These are phyloP conservation scores for Amanita fuliginea DNA, from an alignment of 768 basidiomycete genomes.

Conservation along the genomic window DNA sequence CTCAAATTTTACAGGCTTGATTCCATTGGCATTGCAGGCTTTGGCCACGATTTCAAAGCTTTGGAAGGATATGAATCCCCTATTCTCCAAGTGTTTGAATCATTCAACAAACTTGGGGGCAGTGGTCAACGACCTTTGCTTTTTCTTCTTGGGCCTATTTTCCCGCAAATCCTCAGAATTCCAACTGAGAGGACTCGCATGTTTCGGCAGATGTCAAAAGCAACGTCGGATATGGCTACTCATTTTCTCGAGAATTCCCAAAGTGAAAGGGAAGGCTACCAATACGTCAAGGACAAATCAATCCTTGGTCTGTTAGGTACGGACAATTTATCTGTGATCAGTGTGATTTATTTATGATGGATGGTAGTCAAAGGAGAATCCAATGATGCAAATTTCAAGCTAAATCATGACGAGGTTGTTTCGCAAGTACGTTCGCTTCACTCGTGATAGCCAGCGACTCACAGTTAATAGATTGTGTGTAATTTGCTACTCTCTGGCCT, in stretches of 20 bases:
- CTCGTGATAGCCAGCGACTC: background rate
- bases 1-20: constrained; percentile 30
- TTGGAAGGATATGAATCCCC: constrained; percentile 25
- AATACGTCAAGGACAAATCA: constrained; percentile 22
- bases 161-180: constrained; percentile 24
- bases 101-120: constrained; percentile 14
- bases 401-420: constrained; percentile 16
- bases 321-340: background rate
- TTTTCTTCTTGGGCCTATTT: constrained; percentile 23
- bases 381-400: constrained; percentile 17
- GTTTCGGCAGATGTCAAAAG: constrained; percentile 18
- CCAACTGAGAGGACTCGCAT: constrained; percentile 25
- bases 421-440: background rate
- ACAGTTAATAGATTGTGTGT: constrained; percentile 6
- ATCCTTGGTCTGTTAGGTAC: constrained; percentile 26
- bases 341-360: background rate
- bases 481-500: background rate
- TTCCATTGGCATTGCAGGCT: constrained; percentile 46
- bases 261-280: constrained; percentile 17
- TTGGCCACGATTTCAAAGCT: constrained; percentile 44
- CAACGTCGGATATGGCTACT: constrained; percentile 28
- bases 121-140: constrained; percentile 19
- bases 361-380: constrained; percentile 24
- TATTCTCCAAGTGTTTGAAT: constrained; percentile 31
- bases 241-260: constrained; percentile 25